Conservation (phyloP, 164 flowering plant genomes). For the Platanus orientalis region DNA sequence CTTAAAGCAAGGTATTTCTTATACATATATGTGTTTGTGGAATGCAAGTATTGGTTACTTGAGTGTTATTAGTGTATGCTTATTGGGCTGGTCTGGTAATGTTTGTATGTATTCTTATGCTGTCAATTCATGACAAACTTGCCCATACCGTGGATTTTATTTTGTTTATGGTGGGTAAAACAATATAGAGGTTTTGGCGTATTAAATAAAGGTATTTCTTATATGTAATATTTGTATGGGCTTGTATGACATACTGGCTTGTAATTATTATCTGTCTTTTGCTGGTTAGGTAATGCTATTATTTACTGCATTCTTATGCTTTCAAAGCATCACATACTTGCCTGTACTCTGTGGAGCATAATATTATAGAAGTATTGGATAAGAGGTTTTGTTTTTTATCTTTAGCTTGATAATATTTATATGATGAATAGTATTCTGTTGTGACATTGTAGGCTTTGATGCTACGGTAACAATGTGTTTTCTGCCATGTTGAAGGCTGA, state of each 20-base stretch:
- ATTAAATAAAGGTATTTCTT: constrained; percentile 56
- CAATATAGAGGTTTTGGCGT: no score
- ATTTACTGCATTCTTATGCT: background rate
- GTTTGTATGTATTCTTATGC: background rate
- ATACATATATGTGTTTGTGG: background rate
- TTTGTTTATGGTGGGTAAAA: background rate
- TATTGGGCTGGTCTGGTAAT: background rate
- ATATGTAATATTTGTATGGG: background rate
- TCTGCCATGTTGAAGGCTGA: no score
- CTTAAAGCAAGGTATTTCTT: constrained; percentile 66
- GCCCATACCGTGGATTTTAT: background rate
- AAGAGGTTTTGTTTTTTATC: no score
- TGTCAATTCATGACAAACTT: background rate
- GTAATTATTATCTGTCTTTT: background rate
- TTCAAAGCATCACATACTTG: background rate
- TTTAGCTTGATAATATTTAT: no score
- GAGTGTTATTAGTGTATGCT: background rate
- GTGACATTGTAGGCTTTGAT: no score
- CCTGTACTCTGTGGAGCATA: background rate
- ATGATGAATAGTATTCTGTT: no score
- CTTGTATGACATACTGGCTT: background rate
- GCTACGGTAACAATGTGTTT: no score
- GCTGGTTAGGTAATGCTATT: background rate
- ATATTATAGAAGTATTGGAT: background rate
- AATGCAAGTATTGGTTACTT: background rate